A percentile compares a stretch with the other conserved stretches of the same genome.
phyloP scores from a whole-genome alignment of 1,139 yeast species.

The Entelexis sorbosivorans region DNA sequence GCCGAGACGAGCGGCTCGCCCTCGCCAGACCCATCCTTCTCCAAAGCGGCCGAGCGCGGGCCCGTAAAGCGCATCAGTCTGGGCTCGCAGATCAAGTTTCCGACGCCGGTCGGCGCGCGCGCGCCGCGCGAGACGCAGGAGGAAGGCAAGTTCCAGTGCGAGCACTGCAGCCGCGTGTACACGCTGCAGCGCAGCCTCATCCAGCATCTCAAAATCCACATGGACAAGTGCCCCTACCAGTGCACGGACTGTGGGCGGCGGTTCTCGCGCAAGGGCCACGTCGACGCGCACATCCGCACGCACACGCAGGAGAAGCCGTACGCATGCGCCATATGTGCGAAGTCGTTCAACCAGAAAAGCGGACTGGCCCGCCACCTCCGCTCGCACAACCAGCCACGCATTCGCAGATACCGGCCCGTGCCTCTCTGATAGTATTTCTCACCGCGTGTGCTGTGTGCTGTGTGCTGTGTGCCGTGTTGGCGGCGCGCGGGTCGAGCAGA shows the following conservation, averaged over 20 bases:
- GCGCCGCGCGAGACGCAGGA: not conserved
- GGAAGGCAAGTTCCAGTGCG: not conserved
- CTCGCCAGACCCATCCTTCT: too few relatives aligned
- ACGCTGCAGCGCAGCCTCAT: conserved; percentile 4
- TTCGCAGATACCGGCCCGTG: not conserved
- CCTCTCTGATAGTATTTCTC: not conserved
- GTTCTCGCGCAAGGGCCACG: conserved; percentile 5
- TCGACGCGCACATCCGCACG: conserved; percentile 58
- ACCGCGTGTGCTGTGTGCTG: too few relatives aligned
- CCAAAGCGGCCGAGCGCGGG: not conserved
- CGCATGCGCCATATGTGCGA: conserved; percentile 66
- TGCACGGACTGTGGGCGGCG: conserved; percentile 3
- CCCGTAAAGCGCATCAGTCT: not conserved
- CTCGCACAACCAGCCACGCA: not conserved
- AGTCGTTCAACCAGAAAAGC: conserved; percentile 78
- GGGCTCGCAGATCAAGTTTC: not conserved
- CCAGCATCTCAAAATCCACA: conserved; percentile 3
- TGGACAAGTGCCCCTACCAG: conserved; percentile 4
- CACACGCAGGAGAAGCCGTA: conserved; percentile 86
- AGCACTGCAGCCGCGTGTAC: not conserved
- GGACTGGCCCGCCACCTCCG: not conserved
- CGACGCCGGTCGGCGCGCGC: not conserved
- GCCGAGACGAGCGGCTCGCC: not conserved
- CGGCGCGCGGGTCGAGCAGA: too few relatives aligned
- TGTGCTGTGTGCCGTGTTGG: too few relatives aligned